These are phyloP conservation scores for Porodaedalea pini DNA, from an alignment of 1,284 basidiomycete genomes.

Conservation along the genomic window DNA sequence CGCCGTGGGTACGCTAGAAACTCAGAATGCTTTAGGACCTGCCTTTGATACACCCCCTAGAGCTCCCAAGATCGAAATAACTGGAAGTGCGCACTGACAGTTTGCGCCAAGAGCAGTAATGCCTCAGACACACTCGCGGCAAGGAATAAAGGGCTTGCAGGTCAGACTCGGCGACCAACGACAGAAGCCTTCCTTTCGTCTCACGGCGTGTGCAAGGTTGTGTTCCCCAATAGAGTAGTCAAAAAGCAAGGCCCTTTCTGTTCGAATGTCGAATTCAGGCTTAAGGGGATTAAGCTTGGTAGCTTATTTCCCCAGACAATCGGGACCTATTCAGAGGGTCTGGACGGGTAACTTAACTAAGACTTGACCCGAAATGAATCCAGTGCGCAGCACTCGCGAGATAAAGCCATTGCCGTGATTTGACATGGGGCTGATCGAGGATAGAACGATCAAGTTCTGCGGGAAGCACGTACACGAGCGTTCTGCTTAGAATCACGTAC, in stretches of 20 bases:
- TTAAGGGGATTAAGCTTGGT: not conserved
- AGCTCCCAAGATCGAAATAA: not conserved
- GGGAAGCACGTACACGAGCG: not conserved
- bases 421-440: not conserved
- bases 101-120: not conserved
- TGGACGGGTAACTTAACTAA: not conserved
- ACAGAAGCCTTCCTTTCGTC: not conserved
- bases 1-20: too few relatives aligned
- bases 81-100: not conserved
- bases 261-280: not conserved
- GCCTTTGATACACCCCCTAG: too few relatives aligned
- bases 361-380: too few relatives aligned
- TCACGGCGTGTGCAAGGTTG: too few relatives aligned
- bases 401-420: too few relatives aligned
- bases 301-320: not conserved
- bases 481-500: not conserved
- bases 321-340: not conserved
- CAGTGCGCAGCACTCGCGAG: too few relatives aligned
- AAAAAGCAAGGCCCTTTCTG: not conserved
- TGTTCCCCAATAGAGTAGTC: not conserved
- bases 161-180: not conserved
- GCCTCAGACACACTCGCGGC: not conserved
- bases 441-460: not conserved
- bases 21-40: too few relatives aligned
- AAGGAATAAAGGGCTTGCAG: not conserved